A percentile compares a stretch with the other conserved stretches of the same genome.
These are phyloP conservation scores for Hypholoma fasciculare DNA, from an alignment of 768 basidiomycete genomes.

Conservation along the genomic window DNA sequence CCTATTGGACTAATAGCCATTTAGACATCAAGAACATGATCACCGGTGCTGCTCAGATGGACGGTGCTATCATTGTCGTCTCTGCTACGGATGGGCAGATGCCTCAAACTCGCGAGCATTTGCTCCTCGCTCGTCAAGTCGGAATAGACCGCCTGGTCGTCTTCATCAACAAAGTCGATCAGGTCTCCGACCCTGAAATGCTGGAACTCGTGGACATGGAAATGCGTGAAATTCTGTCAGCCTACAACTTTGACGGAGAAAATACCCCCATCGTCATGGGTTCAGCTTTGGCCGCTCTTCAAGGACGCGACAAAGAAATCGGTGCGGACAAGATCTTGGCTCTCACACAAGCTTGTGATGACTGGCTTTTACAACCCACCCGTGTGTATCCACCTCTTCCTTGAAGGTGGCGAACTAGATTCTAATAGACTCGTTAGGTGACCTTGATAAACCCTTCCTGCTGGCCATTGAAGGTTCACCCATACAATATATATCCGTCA, in stretches of 20 bases:
- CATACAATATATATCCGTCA: neutral
- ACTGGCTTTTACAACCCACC: slow-evolving; percentile 91
- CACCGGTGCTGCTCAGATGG: slow-evolving; percentile 98
- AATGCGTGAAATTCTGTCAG: slow-evolving; percentile 92
- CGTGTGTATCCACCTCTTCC: slow-evolving; percentile 49
- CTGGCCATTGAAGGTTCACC: slow-evolving; percentile 83
- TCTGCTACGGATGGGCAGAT: slow-evolving; percentile 99
- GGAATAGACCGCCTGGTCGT: slow-evolving; percentile 97
- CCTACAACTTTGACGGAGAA: slow-evolving; percentile 97
- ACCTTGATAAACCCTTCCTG: slow-evolving; percentile 97
- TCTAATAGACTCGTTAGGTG: slow-evolving; percentile 49
- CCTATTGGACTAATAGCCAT: slow-evolving; percentile 8
- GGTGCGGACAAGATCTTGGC: slow-evolving; percentile 81
- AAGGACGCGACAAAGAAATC: slow-evolving; percentile 78
- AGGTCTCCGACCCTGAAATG: slow-evolving; percentile 97
- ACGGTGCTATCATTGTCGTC: slow-evolving; percentile 93
- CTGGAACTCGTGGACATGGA: slow-evolving; percentile 99
- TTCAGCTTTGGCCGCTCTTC: slow-evolving; percentile 92
- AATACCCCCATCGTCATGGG: slow-evolving; percentile 98
- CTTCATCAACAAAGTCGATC: slow-evolving; percentile 99
- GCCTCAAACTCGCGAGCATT: slow-evolving; percentile 98
- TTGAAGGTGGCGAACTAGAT: neutral
- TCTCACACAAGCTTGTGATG: slow-evolving; percentile 84
- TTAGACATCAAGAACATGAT: slow-evolving; percentile 98
- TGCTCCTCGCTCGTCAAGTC: slow-evolving; percentile 96